Percentiles rank a stretch among this genome's conserved stretches.
phyloP scores from a whole-genome alignment of 306 rosid genomes.

The Begonia fuchsioides region DNA sequence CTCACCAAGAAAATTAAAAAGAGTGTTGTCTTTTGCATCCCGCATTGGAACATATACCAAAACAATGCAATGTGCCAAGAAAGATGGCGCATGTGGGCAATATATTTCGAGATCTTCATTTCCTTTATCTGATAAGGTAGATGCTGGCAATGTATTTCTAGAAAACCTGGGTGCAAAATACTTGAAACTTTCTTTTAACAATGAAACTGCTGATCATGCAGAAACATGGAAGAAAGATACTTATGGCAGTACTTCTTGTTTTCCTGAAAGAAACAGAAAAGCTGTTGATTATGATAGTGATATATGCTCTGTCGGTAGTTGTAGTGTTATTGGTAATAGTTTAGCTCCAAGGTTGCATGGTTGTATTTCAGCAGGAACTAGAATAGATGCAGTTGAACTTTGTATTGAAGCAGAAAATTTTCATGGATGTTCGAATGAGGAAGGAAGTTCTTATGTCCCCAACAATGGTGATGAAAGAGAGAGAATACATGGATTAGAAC shows the following conservation, averaged over 20 bases:
- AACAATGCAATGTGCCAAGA: slow-evolving; percentile 42
- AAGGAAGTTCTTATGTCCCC: slow-evolving; percentile 29
- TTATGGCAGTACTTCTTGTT: slow-evolving; percentile 32
- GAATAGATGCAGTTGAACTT: slow-evolving; percentile 27
- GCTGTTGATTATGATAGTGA: slow-evolving; percentile 32
- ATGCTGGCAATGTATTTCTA: slow-evolving; percentile 33
- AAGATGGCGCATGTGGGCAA: slow-evolving; percentile 31
- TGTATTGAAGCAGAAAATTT: slow-evolving; percentile 53
- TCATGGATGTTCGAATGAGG: slow-evolving; percentile 29
- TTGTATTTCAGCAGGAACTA: neutral
- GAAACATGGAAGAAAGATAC: slow-evolving; percentile 32
- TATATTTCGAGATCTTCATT: slow-evolving; percentile 26
- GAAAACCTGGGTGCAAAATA: slow-evolving; percentile 26
- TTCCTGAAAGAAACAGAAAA: slow-evolving; percentile 28
- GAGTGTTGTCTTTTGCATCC: slow-evolving; percentile 29
- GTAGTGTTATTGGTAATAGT: slow-evolving; percentile 45
- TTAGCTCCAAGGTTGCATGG: slow-evolving; percentile 12
- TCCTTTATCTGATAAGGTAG: slow-evolving; percentile 24
- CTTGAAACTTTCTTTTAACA: slow-evolving; percentile 24
- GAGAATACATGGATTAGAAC: slow-evolving; percentile 88
- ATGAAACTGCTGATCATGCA: slow-evolving; percentile 20
- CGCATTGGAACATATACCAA: slow-evolving; percentile 38
- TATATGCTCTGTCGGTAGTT: slow-evolving; percentile 80
- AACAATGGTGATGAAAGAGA: slow-evolving; percentile 41
- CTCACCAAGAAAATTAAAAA: slow-evolving; percentile 26